Percentiles rank a stretch among this genome's conserved stretches.
These are phyloP conservation scores for Trichophyton simii DNA, from an alignment of 2,329 filamentous ascomycete genomes.

Conservation along the genomic window DNA sequence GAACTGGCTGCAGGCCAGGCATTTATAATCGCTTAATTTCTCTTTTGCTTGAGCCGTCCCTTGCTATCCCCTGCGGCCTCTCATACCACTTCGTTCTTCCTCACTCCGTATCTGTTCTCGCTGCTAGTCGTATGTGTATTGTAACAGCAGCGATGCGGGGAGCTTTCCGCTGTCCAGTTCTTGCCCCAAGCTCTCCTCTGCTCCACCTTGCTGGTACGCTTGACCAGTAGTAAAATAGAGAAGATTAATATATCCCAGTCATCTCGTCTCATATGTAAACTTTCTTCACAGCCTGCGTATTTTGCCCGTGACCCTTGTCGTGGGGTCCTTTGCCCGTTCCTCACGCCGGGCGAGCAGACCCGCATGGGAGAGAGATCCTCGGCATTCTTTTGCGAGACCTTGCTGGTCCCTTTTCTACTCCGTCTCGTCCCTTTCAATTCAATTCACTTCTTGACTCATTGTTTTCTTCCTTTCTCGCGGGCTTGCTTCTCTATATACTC, in stretches of 20 bases:
- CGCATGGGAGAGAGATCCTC: conserved; percentile 3
- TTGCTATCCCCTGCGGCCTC: background rate
- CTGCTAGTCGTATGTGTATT: background rate
- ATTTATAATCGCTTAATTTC: conserved; percentile 2
- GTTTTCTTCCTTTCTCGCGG: background rate
- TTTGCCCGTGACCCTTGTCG: background rate
- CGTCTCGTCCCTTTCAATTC: background rate
- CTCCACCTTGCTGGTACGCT: background rate
- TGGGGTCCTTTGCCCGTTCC: conserved; percentile 3
- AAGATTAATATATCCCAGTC: background rate
- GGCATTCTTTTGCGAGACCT: background rate
- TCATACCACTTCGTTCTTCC: background rate
- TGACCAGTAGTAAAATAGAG: background rate
- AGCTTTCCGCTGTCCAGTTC: background rate
- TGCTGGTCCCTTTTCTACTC: background rate
- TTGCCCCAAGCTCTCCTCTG: background rate
- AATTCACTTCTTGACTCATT: background rate
- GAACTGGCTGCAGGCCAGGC: background rate
- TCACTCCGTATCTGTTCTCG: background rate
- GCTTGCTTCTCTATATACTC: background rate
- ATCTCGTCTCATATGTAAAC: conserved; percentile 1
- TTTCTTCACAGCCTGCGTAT: background rate
- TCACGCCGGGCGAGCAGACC: background rate
- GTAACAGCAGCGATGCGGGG: conserved; percentile 2
- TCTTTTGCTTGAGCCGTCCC: background rate